Percentiles rank a stretch among this genome's conserved stretches.
Evolutionary conservation across 305 asterid species (phyloP).

Genomic region (Vinca major): DNA sequence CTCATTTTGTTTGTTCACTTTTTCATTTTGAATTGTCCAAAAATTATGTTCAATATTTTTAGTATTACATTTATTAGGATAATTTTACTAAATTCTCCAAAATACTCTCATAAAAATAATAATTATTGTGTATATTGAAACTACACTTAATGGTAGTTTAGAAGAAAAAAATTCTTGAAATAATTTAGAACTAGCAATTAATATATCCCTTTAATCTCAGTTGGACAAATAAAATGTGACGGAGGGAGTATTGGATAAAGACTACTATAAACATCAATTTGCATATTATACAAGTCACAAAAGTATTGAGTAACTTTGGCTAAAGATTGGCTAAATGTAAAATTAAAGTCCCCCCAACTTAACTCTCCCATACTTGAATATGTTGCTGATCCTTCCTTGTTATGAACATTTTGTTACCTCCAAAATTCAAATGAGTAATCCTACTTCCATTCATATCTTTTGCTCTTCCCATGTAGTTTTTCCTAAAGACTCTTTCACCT

Average conservation of each 20-base stretch:
- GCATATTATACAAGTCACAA: not conserved
- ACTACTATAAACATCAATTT: not conserved
- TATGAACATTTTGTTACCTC: constrained; percentile 83
- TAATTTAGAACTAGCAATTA: too few species aligned
- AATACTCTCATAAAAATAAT: too few species aligned
- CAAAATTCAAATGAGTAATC: constrained; percentile 50
- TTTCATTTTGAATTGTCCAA: too few species aligned
- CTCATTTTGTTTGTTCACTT: too few species aligned
- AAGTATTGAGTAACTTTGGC: not conserved
- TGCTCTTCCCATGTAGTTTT: constrained; percentile 67
- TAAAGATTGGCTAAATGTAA: not conserved
- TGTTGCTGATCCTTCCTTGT: constrained; percentile 62
- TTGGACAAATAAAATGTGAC: too few species aligned
- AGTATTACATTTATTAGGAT: too few species aligned
- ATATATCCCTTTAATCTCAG: too few species aligned
- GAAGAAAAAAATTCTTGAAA: too few species aligned
- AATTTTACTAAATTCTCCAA: too few species aligned
- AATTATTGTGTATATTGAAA: too few species aligned
- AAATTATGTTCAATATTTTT: too few species aligned
- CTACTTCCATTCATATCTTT: constrained; percentile 55
- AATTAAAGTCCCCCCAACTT: constrained; percentile 28
- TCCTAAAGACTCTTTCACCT: constrained; percentile 45
- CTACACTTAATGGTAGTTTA: too few species aligned
- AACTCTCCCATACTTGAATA: constrained; percentile 80
- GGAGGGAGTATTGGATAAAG: not conserved